Conservation (phyloP, 768 basidiomycete genomes). For the Calocybe gangraenosa region DNA sequence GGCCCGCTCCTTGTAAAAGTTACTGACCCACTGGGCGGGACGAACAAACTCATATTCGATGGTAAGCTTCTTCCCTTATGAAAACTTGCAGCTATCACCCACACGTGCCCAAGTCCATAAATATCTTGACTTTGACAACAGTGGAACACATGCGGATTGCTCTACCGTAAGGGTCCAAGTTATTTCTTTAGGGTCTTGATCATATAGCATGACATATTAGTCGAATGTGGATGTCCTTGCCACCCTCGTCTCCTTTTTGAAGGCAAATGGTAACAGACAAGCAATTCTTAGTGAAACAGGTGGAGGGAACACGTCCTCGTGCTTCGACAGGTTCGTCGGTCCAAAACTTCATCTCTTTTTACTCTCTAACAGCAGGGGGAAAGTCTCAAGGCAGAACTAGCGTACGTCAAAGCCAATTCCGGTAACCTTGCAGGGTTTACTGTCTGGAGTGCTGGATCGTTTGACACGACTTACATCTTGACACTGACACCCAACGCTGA, state of each 20-base stretch:
- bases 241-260: conserved; percentile 35
- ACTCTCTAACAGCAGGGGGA: background rate
- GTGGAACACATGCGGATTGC: conserved; percentile 33
- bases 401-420: conserved; percentile 40
- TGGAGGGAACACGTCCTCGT: conserved; percentile 47
- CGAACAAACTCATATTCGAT: conserved; percentile 47
- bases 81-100: no score
- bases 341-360: background rate
- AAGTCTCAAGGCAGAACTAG: conserved; percentile 39
- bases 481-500: conserved; percentile 43
- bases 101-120: conserved; percentile 38
- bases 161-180: conserved; percentile 18
- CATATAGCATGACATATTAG: conserved; percentile 23
- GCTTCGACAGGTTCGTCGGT: conserved; percentile 29
- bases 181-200: background rate
- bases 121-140: conserved; percentile 54
- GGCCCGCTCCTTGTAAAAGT: conserved; percentile 39
- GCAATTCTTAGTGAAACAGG: conserved; percentile 45
- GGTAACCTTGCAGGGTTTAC: conserved; percentile 46
- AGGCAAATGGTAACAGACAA: conserved; percentile 32
- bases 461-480: conserved; percentile 46
- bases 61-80: conserved; percentile 11
- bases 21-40: conserved; percentile 37
- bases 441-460: conserved; percentile 50
- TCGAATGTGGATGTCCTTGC: conserved; percentile 39